Base-by-base conservation (phyloP, 805 yeast species). In the Barnettozyma botsteinii region DNA sequence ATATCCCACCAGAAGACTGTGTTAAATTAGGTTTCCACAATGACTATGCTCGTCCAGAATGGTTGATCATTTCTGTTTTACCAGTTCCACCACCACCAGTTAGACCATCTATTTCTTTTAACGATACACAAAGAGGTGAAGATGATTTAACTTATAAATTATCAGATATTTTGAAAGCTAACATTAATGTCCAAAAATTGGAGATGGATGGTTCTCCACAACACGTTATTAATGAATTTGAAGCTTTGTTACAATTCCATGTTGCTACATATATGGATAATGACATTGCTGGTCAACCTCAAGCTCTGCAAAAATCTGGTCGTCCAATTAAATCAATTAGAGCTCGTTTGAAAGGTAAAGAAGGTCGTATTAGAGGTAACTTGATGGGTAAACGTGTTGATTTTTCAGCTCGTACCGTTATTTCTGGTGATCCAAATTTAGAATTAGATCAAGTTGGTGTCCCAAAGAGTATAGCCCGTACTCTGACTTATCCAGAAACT, bases 71-170 rank as follows among this genome's bases (percentile, higher is more conserved):
- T 51, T 88, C 98, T 2, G 98, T 93, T n/a, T 71, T 93, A 55
- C 98, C 99, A 1, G 98, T 93, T 15, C 99, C 99, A 32, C 99
- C 99, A 37, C 99, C 99, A 47, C 98, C 97, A 26, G 99, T 93
- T 25, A 82, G 99, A 64, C 99, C 99, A 10, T 85, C 96, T 19
- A 93, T 93, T 67, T 96, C 98, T 2, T 89, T 93, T 56, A 93
- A 93, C 52, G 98, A 93, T 60, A 86, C 97, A 10, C 96, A 95
- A 46, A 81, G 98, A 68, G 97, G 98, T 53, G 98, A 93, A 64
- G 99, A 93, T 77, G 99, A 93, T 73, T 81, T 93, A 66, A 93
- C 99, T 2, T 93, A 89, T 62, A 93, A 93, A 65, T 72, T 93
- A 50, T 97, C 98, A 8, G 99, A 93, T 73, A 89, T 93, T 37